These are phyloP conservation scores for Syzygium oleosum DNA, from an alignment of 345 rosid genomes.

Conservation along the genomic window DNA sequence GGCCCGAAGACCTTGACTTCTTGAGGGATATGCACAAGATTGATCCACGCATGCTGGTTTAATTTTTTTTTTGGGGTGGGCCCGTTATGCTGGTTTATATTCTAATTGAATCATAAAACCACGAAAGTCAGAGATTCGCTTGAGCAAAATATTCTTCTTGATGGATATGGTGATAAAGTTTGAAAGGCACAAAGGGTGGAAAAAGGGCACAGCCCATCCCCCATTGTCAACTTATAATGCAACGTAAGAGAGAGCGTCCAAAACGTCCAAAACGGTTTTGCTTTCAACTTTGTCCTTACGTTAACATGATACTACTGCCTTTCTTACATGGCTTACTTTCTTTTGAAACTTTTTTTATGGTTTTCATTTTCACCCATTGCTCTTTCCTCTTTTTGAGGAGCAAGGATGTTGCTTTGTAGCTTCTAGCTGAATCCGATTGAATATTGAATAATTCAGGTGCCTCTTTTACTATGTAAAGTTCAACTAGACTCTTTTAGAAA, in stretches of 20 bases:
- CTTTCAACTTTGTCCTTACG: no score
- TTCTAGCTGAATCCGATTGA: no score
- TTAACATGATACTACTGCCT: not conserved
- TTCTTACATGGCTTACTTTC: not conserved
- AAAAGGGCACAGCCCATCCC: not conserved
- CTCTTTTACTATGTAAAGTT: no score
- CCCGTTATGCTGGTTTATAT: not conserved
- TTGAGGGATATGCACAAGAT: not conserved
- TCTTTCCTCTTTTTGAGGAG: not conserved
- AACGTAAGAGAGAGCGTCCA: not conserved
- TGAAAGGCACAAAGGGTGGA: not conserved
- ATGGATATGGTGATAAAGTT: not conserved
- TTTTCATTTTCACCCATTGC: not conserved
- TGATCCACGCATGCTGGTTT: not conserved
- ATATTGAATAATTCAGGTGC: no score
- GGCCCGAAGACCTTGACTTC: not conserved
- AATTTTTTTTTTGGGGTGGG: not conserved
- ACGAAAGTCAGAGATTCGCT: no score
- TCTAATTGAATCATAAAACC: no score
- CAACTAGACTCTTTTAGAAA: no score
- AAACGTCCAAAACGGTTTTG: not conserved
- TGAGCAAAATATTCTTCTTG: not conserved
- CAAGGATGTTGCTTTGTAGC: no score
- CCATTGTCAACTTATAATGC: not conserved
- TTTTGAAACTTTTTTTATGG: no score